phyloP scores from a whole-genome alignment of 805 yeast species.

The Spathaspora passalidarum region DNA sequence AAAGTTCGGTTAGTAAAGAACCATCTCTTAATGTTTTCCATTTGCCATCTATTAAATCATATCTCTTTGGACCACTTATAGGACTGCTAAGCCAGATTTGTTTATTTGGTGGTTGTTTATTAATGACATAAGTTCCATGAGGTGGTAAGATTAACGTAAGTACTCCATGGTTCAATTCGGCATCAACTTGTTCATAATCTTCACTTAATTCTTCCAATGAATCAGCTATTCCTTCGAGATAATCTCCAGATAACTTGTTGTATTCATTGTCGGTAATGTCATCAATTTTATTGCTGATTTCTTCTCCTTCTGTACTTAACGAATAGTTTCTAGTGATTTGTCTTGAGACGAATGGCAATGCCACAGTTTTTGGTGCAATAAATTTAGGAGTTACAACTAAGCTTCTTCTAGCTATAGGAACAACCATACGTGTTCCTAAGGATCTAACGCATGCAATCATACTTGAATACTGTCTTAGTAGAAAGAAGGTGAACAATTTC shows the following conservation, averaged over 20 bases:
- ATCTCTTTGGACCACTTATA: conserved; percentile 80
- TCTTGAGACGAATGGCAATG: neutral
- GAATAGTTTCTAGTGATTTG: conserved; percentile 8
- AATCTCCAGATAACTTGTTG: conserved; percentile 60
- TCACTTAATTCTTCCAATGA: conserved; percentile 70
- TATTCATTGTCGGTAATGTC: conserved; percentile 51
- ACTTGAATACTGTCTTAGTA: neutral
- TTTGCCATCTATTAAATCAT: conserved; percentile 63
- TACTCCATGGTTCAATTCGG: conserved; percentile 85
- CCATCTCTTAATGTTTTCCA: conserved; percentile 82
- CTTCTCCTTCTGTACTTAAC: conserved; percentile 49
- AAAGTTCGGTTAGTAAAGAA: conserved; percentile 29
- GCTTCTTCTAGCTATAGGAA: neutral
- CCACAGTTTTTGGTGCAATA: neutral
- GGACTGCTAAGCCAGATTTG: conserved; percentile 97
- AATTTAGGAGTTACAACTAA: neutral
- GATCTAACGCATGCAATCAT: neutral
- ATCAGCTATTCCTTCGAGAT: conserved; percentile 66
- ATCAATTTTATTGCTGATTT: conserved; percentile 51
- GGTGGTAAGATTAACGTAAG: conserved; percentile 68
- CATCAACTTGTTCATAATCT: conserved; percentile 58
- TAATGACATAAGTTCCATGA: conserved; percentile 83
- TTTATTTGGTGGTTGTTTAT: conserved; percentile 96
- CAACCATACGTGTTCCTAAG: neutral
- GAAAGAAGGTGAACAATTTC: neutral